Base-by-base conservation (phyloP, 2,329 filamentous ascomycete species). In the Aspergillus niger region DNA sequence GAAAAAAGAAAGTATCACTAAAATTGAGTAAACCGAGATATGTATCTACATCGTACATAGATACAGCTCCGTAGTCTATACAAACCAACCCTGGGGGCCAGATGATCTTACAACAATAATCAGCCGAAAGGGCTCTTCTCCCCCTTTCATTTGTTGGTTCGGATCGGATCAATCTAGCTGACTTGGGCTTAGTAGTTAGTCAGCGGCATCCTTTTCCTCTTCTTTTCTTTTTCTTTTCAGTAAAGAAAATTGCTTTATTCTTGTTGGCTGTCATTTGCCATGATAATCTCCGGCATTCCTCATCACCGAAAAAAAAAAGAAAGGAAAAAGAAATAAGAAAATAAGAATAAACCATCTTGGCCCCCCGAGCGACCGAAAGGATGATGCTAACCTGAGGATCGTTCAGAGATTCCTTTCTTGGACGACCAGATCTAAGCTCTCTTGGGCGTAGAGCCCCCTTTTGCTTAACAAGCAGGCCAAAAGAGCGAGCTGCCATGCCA, bases 201-300 rank as follows among this genome's bases (percentile, higher is more conserved):
- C 57, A 58, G 56, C 48, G 32, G 32, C 61, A 53, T 59, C 56
- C 52, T 59, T 36, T 57, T 55, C 32, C 24, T 57, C 43, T 59
- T 59, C 44, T 22, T 39, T 57, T 65, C 15, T 36, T 36, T 50
- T 53, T 47, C 17, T 53, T 47, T 41, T 30, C 28, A 20, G 13
- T 6, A 36, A 11, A 36, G 15, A 39, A 22, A 39, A 26, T 53
- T n/a, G 17, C 51, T 26, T 24, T 32, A 17, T 50, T 60, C 57
- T 63, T 43, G 58, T 63, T 63, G 62, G 62, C 51, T 57, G 57
- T 49, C 62, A 61, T 55, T 58, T 36, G 57, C 65, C 63, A 68
- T 61, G 62, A 68, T 67, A 69, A 69, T 68, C 66, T 69, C 67
- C 67, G 67, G 65, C 60, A 13, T 65, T 57, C 57, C 61, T 60